Evolutionary conservation across 257 asterid genomes (phyloP).

Genomic region (Nicotiana attenuata): DNA sequence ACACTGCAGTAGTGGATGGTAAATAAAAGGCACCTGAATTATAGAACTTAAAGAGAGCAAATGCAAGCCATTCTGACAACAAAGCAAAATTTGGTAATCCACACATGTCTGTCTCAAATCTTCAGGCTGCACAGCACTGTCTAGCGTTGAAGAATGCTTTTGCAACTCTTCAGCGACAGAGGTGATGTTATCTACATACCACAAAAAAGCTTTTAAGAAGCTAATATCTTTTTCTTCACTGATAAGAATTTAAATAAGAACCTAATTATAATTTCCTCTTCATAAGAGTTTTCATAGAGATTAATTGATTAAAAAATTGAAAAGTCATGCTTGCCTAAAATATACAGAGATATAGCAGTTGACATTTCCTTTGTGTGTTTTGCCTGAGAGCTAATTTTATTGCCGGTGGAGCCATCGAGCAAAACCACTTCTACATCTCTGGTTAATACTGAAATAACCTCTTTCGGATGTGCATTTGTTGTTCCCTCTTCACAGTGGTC

Average conservation of each 20-base stretch:
- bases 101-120: conserved; percentile 22
- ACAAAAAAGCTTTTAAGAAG: conserved; percentile 23
- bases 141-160: conserved; percentile 28
- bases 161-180: conserved; percentile 35
- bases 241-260: background rate
- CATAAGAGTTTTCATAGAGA: background rate
- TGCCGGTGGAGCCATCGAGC: conserved; percentile 58
- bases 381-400: conserved; percentile 44
- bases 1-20: background rate
- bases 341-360: conserved; percentile 54
- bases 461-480: conserved; percentile 35
- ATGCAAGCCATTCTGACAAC: conserved; percentile 65
- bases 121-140: conserved; percentile 22
- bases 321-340: conserved; percentile 58
- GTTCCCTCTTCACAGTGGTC: conserved; percentile 39
- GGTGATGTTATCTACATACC: conserved; percentile 56
- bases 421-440: conserved; percentile 55
- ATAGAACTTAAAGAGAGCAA: conserved; percentile 46
- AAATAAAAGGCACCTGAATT: conserved; percentile 48
- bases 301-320: conserved; percentile 6
- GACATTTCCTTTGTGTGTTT: conserved; percentile 46
- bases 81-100: conserved; percentile 55
- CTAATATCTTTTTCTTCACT: conserved; percentile 8
- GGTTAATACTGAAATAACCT: conserved; percentile 53
- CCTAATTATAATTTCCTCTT: background rate